These are phyloP conservation scores for Candida loeiensis DNA, from an alignment of 805 yeast species.

Conservation along the genomic window DNA sequence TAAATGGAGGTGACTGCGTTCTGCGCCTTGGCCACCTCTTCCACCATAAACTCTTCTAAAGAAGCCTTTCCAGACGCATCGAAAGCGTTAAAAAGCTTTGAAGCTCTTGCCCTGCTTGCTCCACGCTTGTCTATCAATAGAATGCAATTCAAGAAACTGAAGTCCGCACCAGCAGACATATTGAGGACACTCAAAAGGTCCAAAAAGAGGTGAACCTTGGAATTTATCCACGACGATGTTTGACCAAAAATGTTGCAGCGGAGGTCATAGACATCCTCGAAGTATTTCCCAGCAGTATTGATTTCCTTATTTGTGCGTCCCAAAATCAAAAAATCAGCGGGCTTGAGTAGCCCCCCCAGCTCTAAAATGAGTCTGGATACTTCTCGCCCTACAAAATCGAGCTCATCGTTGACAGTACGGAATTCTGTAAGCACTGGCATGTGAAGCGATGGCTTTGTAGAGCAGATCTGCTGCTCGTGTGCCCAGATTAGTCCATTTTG, in stretches of 20 bases:
- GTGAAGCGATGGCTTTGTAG: conserved; percentile 18
- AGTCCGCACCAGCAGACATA: conserved; percentile 30
- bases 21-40: background rate
- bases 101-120: conserved; percentile 18
- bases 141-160: conserved; percentile 28
- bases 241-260: conserved; percentile 41
- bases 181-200: conserved; percentile 45
- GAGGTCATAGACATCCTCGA: conserved; percentile 39
- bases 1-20: conserved; percentile 1
- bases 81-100: conserved; percentile 26
- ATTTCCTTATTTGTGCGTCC: conserved; percentile 52
- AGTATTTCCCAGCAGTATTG: conserved; percentile 29
- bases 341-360: conserved; percentile 41
- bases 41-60: conserved; percentile 1
- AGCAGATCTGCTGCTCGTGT: conserved; percentile 2
- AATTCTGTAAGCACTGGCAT: conserved; percentile 21
- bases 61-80: conserved; percentile 4
- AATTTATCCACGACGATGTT: conserved; percentile 51
- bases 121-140: conserved; percentile 25
- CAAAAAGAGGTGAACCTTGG: conserved; percentile 42
- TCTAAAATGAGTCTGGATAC: conserved; percentile 37
- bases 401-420: conserved; percentile 32
- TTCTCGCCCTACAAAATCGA: conserved; percentile 43
- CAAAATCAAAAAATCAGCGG: conserved; percentile 51
- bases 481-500: conserved; percentile 6